Evolutionary conservation across 1,284 basidiomycete species (phyloP).

Genomic region (Papiliotrema fonsecae): DNA sequence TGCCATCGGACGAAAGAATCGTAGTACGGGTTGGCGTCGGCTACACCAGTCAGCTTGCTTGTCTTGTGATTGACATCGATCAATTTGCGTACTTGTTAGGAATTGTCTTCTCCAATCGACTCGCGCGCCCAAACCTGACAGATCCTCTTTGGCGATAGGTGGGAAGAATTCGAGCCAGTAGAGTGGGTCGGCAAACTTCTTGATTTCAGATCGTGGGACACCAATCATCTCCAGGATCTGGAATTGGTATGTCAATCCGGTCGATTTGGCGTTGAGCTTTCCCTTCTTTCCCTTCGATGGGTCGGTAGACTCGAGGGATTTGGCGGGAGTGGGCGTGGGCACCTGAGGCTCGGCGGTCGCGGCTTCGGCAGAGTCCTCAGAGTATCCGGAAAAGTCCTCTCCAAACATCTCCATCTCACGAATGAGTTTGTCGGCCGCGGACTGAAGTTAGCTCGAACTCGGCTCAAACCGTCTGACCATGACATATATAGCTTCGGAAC

Average conservation of each 20-base stretch:
- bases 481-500: too few species aligned
- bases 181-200: slow-evolving; percentile 88
- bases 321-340: slow-evolving; percentile 33
- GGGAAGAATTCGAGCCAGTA: slow-evolving; percentile 96
- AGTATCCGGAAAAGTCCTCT: slow-evolving; percentile 75
- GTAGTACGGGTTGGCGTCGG: slow-evolving; percentile 94
- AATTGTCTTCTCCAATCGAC: slow-evolving; percentile 98
- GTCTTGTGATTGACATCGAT: neutral
- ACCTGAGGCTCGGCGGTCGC: slow-evolving; percentile 25
- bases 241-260: slow-evolving; percentile 95
- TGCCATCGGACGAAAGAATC: slow-evolving; percentile 98
- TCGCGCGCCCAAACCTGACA: slow-evolving; percentile 81
- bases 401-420: slow-evolving; percentile 97
- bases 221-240: slow-evolving; percentile 96
- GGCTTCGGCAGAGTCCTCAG: slow-evolving; percentile 45
- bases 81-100: slow-evolving; percentile 57
- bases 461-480: neutral
- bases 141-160: slow-evolving; percentile 87
- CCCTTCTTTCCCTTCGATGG: slow-evolving; percentile 86
- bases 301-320: slow-evolving; percentile 36
- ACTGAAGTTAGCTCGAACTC: slow-evolving; percentile 51
- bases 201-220: slow-evolving; percentile 83
- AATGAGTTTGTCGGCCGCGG: slow-evolving; percentile 93
- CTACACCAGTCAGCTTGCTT: slow-evolving; percentile 18
- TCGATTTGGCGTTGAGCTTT: slow-evolving; percentile 88